Percentiles rank a stretch among this genome's conserved stretches.
Evolutionary conservation across 2,329 filamentous ascomycete species (phyloP).

Genomic region (Claviceps quebecensis): DNA sequence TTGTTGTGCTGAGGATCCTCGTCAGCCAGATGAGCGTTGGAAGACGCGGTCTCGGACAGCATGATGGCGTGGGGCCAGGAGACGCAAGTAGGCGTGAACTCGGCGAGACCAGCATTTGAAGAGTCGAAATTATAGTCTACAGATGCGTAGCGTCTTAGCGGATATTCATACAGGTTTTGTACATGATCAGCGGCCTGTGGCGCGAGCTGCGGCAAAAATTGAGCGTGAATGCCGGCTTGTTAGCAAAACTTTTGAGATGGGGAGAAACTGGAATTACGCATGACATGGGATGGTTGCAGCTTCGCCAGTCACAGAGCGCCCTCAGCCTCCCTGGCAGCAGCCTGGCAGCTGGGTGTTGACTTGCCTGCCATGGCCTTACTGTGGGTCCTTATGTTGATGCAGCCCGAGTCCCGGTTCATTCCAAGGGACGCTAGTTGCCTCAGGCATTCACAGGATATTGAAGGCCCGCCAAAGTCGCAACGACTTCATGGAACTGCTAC

Average conservation of each 20-base stretch:
- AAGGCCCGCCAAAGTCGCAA: background rate
- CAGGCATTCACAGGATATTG: constrained; percentile 15
- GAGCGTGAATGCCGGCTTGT: constrained; percentile 27
- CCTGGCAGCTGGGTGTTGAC: background rate
- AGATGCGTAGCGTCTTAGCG: constrained; percentile 30
- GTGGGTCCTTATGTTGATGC: background rate
- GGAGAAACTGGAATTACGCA: constrained; percentile 14
- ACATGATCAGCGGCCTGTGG: constrained; percentile 38
- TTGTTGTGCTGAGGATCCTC: constrained; percentile 15
- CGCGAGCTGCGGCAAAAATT: constrained; percentile 31
- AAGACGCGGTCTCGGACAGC: constrained; percentile 49
- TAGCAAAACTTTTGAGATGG: constrained; percentile 36
- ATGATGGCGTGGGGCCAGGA: constrained; percentile 29
- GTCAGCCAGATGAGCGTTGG: constrained; percentile 25
- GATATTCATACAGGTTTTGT: constrained; percentile 35
- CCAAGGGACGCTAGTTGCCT: constrained; percentile 13
- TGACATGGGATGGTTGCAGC: constrained; percentile 6
- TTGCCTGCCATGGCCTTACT: background rate
- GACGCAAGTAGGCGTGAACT: constrained; percentile 35
- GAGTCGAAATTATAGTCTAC: constrained; percentile 41
- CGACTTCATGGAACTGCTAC: background rate
- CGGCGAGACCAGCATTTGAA: constrained; percentile 44
- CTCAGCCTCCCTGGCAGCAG: background rate
- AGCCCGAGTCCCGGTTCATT: too few species aligned
- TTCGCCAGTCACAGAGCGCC: constrained; percentile 1